phyloP scores from a whole-genome alignment of 768 basidiomycete species.

The Cantharellus anzutake region DNA sequence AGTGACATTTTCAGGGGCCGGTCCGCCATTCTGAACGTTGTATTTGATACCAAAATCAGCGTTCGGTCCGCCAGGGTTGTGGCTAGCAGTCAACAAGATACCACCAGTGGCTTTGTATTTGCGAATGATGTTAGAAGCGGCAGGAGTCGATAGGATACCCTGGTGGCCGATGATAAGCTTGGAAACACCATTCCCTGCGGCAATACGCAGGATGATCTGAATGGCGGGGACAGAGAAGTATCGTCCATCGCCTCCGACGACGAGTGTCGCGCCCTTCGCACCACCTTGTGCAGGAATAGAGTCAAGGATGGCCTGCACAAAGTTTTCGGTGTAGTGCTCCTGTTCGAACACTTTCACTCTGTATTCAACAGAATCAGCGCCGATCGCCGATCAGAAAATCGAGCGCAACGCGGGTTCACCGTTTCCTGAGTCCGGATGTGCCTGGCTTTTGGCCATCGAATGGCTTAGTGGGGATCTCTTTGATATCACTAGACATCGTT shows the following conservation, averaged over 20 bases:
- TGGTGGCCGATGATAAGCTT: slow-evolving; percentile 88
- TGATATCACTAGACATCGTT: background rate
- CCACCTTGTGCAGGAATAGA: slow-evolving; percentile 58
- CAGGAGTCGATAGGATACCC: slow-evolving; percentile 88
- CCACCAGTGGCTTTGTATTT: slow-evolving; percentile 94
- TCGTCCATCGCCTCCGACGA: slow-evolving; percentile 94
- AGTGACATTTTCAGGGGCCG: slow-evolving; percentile 93
- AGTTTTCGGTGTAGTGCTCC: slow-evolving; percentile 99
- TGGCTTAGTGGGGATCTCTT: slow-evolving; percentile 49
- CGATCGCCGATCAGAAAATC: background rate
- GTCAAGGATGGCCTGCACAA: slow-evolving; percentile 83
- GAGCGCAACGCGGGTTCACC: slow-evolving; percentile 27
- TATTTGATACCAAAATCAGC: slow-evolving; percentile 99
- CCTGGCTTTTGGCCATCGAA: slow-evolving; percentile 94
- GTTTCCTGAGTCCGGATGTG: slow-evolving; percentile 92
- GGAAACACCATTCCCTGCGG: slow-evolving; percentile 79
- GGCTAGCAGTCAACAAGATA: slow-evolving; percentile 88
- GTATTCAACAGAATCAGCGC: slow-evolving; percentile 5
- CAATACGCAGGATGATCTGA: slow-evolving; percentile 85
- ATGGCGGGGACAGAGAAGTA: slow-evolving; percentile 74
- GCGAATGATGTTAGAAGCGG: slow-evolving; percentile 88
- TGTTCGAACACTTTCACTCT: slow-evolving; percentile 99
- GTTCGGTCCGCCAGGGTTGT: slow-evolving; percentile 97
- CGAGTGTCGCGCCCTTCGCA: slow-evolving; percentile 47
- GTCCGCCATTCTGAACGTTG: slow-evolving; percentile 94